Conservation (phyloP, 805 yeast genomes). For the Limtongia smithiae region DNA sequence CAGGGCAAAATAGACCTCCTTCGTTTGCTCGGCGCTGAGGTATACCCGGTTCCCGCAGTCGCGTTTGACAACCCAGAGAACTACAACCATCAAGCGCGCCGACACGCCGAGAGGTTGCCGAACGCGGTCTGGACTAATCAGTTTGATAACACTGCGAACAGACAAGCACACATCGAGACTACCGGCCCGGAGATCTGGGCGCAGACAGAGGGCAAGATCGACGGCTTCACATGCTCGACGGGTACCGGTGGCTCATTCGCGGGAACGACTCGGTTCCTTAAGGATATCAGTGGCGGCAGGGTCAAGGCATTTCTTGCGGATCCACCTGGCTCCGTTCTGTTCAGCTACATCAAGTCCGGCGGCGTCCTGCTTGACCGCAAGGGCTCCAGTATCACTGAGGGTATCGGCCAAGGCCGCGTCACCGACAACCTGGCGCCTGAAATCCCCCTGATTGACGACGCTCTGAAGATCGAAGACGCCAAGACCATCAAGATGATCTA, state of each 20-base stretch:
- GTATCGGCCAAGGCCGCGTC: slow-evolving; percentile 93
- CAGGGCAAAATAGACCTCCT: slow-evolving; percentile 73
- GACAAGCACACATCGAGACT: slow-evolving; percentile 82
- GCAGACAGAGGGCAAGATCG: slow-evolving; percentile 71
- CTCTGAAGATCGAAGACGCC: slow-evolving; percentile 72
- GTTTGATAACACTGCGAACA: slow-evolving; percentile 81
- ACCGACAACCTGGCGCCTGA: slow-evolving; percentile 78
- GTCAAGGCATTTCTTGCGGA: slow-evolving; percentile 75
- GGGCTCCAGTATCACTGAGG: slow-evolving; percentile 91
- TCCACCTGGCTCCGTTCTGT: slow-evolving; percentile 88
- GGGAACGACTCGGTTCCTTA: slow-evolving; percentile 75
- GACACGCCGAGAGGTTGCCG: slow-evolving; percentile 70
- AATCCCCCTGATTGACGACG: slow-evolving; percentile 71
- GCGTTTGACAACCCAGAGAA: slow-evolving; percentile 78
- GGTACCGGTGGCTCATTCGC: slow-evolving; percentile 95
- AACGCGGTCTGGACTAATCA: slow-evolving; percentile 94
- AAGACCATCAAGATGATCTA: slow-evolving; percentile 81
- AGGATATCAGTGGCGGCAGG: slow-evolving; percentile 59
- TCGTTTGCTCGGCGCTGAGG: slow-evolving; percentile 77
- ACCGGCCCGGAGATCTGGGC: slow-evolving; percentile 94
- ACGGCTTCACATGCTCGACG: slow-evolving; percentile 84
- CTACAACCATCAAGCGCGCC: slow-evolving; percentile 80
- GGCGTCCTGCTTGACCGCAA: slow-evolving; percentile 65
- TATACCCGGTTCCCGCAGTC: slow-evolving; percentile 83
- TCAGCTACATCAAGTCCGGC: slow-evolving; percentile 67